Evolutionary conservation across 768 basidiomycete species (phyloP), one percentile per base, ranked within the genome.

Genomic region (Termitomyces sp.): DNA sequence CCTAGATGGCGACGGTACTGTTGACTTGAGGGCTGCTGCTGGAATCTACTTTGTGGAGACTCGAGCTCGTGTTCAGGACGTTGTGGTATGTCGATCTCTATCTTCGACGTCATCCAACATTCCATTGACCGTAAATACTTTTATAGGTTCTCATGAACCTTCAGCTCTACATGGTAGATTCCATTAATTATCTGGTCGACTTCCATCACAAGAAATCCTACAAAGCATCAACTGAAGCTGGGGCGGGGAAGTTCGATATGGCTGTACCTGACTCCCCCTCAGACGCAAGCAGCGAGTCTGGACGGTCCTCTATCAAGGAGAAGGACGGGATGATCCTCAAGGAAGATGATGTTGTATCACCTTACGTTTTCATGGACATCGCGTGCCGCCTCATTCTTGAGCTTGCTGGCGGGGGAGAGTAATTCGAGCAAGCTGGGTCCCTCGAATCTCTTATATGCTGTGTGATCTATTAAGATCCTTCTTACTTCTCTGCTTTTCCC

Each of bases 191-290:
- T 71, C 82, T 99, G 27, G 97, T 99, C 53, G 96, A 98, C 68
- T 99, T 99, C 73, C 88, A 97, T 63, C 95, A 98, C 75, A 93
- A 97, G 70, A 94, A 93, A 67, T 90, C 94, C 49, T 97, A 98
- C 71, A 81, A 76, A 60, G 91, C 90, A 6, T 83, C 83, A 2
- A 76, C 76, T 12, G 84, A 87, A 38, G 76, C 81, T 0, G 88
- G 77, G 6, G 86, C 88, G 16, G 86, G 82, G 16, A 85, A 79
- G 58, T 92, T 84, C 61, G 89, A 89, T 63, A 85, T 86, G 77
- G 77, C 76, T 0, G 71, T 75, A 22, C 72, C 68, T n/a, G 82
- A 82, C 51, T 70, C 76, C 11, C 67, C 77, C 44, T 76, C 80
- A 9, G 81, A 83, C 53, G 74, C 76, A 31, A 77, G 76, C 54